phyloP scores from a whole-genome alignment of 208 protist genomes.

The Naegleria fowleri region DNA sequence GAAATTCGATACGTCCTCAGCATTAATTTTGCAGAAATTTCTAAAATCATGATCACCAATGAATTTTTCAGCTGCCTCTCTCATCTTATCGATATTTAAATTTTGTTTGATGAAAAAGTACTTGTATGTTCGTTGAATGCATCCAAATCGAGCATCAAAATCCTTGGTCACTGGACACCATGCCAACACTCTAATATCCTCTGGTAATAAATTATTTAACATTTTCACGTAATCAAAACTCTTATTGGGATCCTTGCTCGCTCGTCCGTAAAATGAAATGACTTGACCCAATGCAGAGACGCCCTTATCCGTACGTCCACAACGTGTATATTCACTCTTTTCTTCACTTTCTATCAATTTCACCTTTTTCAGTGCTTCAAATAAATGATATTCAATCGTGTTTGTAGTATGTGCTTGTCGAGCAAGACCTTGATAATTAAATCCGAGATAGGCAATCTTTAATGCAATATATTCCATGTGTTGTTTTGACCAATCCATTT shows the following conservation, averaged over 20 bases:
- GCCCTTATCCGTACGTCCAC: constrained; percentile 78
- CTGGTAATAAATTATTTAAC: constrained; percentile 84
- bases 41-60: constrained; percentile 91
- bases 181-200: constrained; percentile 82
- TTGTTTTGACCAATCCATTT: constrained; percentile 40
- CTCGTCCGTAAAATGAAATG: constrained; percentile 43
- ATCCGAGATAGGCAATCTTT: constrained; percentile 63
- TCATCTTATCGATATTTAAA: constrained; percentile 77
- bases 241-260: constrained; percentile 28
- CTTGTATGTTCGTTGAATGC: constrained; percentile 74
- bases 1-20: constrained; percentile 81
- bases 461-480: constrained; percentile 50
- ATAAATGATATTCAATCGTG: constrained; percentile 28
- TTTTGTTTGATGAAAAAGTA: constrained; percentile 78
- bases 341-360: constrained; percentile 7
- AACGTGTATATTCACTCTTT: constrained; percentile 51
- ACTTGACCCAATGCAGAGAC: constrained; percentile 71
- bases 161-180: constrained; percentile 72
- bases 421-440: constrained; percentile 60
- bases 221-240: constrained; percentile 84
- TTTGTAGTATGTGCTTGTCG: constrained; percentile 32
- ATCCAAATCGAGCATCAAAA: constrained; percentile 85
- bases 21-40: constrained; percentile 94
- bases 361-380: constrained; percentile 28
- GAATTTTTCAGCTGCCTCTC: constrained; percentile 62